These are phyloP conservation scores for Andrographis paniculata DNA, from an alignment of 305 asterid species.

Conservation along the genomic window DNA sequence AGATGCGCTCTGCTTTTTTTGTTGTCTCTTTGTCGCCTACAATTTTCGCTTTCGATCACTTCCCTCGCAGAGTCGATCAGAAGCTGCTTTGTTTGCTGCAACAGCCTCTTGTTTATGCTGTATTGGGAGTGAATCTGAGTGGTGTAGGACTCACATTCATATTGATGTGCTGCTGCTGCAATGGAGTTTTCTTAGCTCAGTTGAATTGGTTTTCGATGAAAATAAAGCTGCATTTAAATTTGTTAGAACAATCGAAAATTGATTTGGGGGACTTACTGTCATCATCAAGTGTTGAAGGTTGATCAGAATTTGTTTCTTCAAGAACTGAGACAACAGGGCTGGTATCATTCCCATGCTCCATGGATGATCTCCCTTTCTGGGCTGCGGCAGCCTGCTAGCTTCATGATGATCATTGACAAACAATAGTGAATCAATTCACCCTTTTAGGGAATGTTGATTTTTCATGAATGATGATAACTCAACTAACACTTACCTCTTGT, in stretches of 20 bases:
- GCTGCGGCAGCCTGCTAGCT: conserved; percentile 46
- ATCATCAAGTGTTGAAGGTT: conserved; percentile 17
- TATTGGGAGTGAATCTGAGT: conserved; percentile 22
- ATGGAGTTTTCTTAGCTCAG: no score
- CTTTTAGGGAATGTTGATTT: no score
- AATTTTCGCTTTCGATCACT: conserved; percentile 44
- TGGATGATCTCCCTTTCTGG: no score
- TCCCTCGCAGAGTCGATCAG: conserved; percentile 56
- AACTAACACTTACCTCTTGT: no score
- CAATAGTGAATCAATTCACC: conserved; percentile 2
- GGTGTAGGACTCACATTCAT: conserved; percentile 26
- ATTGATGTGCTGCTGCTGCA: conserved; percentile 8
- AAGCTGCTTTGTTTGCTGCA: conserved; percentile 43
- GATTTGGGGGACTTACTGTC: conserved; percentile 19
- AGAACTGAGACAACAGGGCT: conserved; percentile 67
- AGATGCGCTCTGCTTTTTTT: conserved; percentile 23
- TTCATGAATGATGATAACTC: no score
- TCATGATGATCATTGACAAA: conserved; percentile 11
- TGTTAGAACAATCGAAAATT: no score
- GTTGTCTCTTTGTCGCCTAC: conserved; percentile 22
- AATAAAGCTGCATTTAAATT: neutral
- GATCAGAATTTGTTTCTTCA: conserved; percentile 40
- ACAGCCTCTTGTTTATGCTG: conserved; percentile 42
- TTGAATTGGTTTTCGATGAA: no score
- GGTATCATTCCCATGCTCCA: no score